A percentile compares a stretch with the other conserved stretches of the same genome.
phyloP scores from a whole-genome alignment of 2,329 filamentous ascomycete genomes.

The Trichoderma hamatum region DNA sequence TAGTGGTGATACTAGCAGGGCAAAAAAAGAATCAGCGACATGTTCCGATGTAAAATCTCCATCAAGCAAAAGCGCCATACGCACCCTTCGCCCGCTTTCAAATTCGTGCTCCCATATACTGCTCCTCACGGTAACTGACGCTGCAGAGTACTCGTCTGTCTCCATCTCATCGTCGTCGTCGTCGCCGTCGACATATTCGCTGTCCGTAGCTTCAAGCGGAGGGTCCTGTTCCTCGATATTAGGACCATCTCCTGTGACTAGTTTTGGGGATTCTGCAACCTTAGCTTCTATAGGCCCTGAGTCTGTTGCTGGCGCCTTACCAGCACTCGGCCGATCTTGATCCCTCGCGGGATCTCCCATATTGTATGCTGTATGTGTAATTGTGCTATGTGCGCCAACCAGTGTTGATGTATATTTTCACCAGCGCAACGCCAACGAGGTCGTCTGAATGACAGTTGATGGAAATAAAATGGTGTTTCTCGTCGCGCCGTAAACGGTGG shows the following conservation, averaged over 20 bases:
- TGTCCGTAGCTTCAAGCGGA: constrained; percentile 21
- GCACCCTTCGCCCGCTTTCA: constrained; percentile 26
- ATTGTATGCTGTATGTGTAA: background rate
- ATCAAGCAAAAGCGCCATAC: background rate
- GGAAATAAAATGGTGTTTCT: background rate
- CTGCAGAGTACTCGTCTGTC: constrained; percentile 9
- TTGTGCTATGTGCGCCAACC: background rate
- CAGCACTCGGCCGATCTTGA: constrained; percentile 2
- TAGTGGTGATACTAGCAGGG: constrained; percentile 39
- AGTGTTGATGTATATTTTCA: background rate
- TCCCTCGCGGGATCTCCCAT: constrained; percentile 18
- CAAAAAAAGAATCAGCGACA: background rate
- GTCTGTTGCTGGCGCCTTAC: constrained; percentile 10
- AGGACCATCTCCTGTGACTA: constrained; percentile 10
- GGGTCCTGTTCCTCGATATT: constrained; percentile 23
- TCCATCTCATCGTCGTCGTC: constrained; percentile 14
- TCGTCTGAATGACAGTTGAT: background rate
- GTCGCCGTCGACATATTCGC: constrained; percentile 12
- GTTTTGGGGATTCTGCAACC: constrained; percentile 17
- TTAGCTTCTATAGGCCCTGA: constrained; percentile 3
- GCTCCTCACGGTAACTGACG: constrained; percentile 19
- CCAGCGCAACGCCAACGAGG: background rate
- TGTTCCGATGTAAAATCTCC: too few relatives aligned
- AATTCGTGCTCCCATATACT: constrained; percentile 28
- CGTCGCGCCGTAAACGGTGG: background rate